Percentiles rank a stretch among this genome's conserved stretches.
Evolutionary conservation across 202 grass and related monocot genomes (phyloP).

Genomic region (Saccharum hybrid): DNA sequence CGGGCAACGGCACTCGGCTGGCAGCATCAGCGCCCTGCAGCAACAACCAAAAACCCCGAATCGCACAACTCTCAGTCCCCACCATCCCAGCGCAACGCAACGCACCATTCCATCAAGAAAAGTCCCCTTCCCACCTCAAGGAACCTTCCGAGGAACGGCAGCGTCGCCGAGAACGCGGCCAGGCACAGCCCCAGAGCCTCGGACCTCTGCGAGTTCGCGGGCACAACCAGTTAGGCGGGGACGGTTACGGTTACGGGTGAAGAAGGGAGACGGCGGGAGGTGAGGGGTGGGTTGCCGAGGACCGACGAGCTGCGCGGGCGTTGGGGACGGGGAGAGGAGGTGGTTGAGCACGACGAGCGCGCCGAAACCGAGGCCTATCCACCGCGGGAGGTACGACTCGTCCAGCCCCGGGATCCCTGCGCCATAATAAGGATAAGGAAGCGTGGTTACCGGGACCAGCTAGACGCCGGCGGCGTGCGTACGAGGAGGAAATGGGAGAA

Average conservation of each 20-base stretch:
- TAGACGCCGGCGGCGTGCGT: background rate
- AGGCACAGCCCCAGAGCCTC: constrained; percentile 75
- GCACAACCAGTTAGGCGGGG: constrained; percentile 21
- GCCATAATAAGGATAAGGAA: background rate
- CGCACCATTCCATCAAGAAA: background rate
- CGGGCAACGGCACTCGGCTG: constrained; percentile 57
- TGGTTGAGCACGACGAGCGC: constrained; percentile 83
- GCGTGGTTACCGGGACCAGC: background rate
- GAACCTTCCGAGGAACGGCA: constrained; percentile 87
- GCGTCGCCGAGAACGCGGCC: constrained; percentile 76
- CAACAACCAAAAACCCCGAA: constrained; percentile 27
- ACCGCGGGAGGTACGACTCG: constrained; percentile 88
- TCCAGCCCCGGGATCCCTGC: constrained; percentile 85
- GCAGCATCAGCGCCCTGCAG: constrained; percentile 73
- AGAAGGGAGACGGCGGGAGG: background rate
- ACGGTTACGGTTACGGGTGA: background rate
- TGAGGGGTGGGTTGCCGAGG: background rate
- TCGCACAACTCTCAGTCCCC: background rate
- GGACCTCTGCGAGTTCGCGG: constrained; percentile 65
- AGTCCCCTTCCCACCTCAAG: constrained; percentile 58
- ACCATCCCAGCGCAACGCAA: background rate
- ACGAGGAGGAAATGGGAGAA: background rate
- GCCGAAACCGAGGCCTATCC: constrained; percentile 74
- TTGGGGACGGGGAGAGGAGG: constrained; percentile 62
- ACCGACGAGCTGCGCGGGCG: constrained; percentile 76